phyloP scores from a whole-genome alignment of 768 basidiomycete genomes.

The Trametes coccinea region DNA sequence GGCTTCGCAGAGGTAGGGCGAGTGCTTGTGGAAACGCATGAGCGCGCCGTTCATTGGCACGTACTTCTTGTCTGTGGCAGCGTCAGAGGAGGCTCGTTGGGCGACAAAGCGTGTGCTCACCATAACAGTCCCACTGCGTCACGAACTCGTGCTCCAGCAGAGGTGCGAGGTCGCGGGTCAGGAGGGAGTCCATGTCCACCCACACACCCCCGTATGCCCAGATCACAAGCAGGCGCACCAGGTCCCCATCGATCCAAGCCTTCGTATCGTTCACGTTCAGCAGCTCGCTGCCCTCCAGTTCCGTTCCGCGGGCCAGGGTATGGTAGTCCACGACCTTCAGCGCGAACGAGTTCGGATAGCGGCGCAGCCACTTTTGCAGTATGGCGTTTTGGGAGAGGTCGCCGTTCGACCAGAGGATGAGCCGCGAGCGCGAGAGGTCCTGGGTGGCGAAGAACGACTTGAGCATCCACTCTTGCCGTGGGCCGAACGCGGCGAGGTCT shows the following conservation, averaged over 20 bases:
- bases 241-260: constrained; percentile 95
- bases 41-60: constrained; percentile 88
- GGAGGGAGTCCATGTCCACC: constrained; percentile 96
- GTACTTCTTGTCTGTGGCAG: constrained; percentile 65
- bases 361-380: constrained; percentile 56
- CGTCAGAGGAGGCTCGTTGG: background rate
- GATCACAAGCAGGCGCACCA: constrained; percentile 82
- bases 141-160: constrained; percentile 94
- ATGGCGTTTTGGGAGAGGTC: constrained; percentile 58
- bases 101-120: constrained; percentile 51
- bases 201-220: constrained; percentile 94
- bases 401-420: constrained; percentile 94
- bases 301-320: constrained; percentile 71
- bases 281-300: constrained; percentile 63
- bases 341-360: constrained; percentile 72
- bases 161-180: constrained; percentile 85
- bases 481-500: constrained; percentile 79
- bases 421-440: constrained; percentile 55
- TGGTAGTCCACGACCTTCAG: constrained; percentile 69
- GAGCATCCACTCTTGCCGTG: constrained; percentile 87
- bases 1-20: constrained; percentile 96
- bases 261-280: constrained; percentile 67
- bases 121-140: constrained; percentile 99
- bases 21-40: constrained; percentile 89
- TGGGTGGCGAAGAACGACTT: constrained; percentile 95